A percentile compares a stretch with the other conserved stretches of the same genome.
These are phyloP conservation scores for Sporothrix pallida DNA, from an alignment of 2,329 filamentous ascomycete species.

Conservation along the genomic window DNA sequence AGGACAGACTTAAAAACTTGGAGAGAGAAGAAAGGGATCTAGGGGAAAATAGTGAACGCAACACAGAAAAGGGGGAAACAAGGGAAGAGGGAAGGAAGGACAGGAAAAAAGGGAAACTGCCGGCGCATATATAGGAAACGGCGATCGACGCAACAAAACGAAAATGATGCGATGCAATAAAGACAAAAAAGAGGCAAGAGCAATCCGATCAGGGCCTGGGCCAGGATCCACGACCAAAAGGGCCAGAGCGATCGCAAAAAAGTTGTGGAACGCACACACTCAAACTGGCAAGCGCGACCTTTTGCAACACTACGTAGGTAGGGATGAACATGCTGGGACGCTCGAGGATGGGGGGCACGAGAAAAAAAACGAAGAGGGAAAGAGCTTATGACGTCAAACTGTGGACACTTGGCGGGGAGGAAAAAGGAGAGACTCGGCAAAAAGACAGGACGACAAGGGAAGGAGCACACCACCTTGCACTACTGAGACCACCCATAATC, in stretches of 20 bases:
- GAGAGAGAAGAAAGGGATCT: not conserved
- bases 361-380: not conserved
- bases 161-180: slow-evolving; percentile 23
- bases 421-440: not conserved
- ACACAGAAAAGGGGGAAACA: not conserved
- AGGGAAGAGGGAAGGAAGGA: not conserved
- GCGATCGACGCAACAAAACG: slow-evolving; percentile 19
- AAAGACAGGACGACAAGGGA: slow-evolving; percentile 12
- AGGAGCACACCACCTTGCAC: not conserved
- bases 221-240: too few species aligned
- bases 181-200: slow-evolving; percentile 1
- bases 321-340: not conserved
- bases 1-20: slow-evolving; percentile 1
- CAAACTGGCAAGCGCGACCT: slow-evolving; percentile 27
- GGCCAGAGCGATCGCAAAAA: slow-evolving; percentile 15
- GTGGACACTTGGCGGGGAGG: not conserved
- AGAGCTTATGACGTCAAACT: slow-evolving; percentile 15
- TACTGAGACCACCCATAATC: not conserved
- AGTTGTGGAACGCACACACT: slow-evolving; percentile 8
- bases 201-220: slow-evolving; percentile 4
- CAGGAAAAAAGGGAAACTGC: not conserved
- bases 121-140: slow-evolving; percentile 28
- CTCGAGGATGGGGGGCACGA: not conserved
- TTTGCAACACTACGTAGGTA: slow-evolving; percentile 4
- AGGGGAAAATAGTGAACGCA: not conserved